These are phyloP conservation scores for Fomitopsis palustris DNA, from an alignment of 1,284 basidiomycete genomes.

Conservation along the genomic window DNA sequence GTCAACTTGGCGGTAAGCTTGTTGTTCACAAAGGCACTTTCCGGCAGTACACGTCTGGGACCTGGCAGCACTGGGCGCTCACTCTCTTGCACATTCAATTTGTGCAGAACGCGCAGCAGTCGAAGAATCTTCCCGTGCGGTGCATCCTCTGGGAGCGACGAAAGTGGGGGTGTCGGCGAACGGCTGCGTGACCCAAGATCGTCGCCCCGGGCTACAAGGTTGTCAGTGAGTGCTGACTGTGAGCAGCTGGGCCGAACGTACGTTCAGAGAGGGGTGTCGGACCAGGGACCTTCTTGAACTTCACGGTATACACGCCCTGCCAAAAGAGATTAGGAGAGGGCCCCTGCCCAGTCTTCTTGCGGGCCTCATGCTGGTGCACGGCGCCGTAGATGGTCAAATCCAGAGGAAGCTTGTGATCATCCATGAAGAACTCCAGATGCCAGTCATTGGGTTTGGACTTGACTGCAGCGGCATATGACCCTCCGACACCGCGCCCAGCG, in stretches of 20 bases:
- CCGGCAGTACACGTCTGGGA: constrained; percentile 57
- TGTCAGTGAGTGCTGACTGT: constrained; percentile 2
- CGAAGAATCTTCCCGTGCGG: constrained; percentile 90
- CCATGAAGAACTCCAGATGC: constrained; percentile 95
- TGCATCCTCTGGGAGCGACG: constrained; percentile 81
- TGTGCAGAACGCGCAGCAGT: constrained; percentile 84
- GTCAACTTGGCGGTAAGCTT: constrained; percentile 97
- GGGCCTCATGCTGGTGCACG: constrained; percentile 83
- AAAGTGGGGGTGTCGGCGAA: constrained; percentile 58
- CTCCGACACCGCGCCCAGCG: constrained; percentile 40
- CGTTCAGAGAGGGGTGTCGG: constrained; percentile 64
- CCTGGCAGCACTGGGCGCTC: constrained; percentile 50
- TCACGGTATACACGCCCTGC: constrained; percentile 88
- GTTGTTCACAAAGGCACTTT: constrained; percentile 93
- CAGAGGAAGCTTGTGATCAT: constrained; percentile 77
- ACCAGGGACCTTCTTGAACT: constrained; percentile 90
- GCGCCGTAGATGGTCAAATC: constrained; percentile 96
- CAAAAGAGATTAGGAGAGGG: constrained; percentile 74
- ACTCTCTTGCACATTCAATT: constrained; percentile 63
- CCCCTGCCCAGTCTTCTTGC: constrained; percentile 59
- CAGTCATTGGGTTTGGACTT: constrained; percentile 92
- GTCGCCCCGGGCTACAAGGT: constrained; percentile 30
- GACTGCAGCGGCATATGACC: constrained; percentile 91
- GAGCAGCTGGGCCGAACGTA: constrained; percentile 28
- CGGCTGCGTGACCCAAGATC: constrained; percentile 42